Evolutionary conservation across 208 protist species (phyloP).

Genomic region (Trypanosoma theileri): DNA sequence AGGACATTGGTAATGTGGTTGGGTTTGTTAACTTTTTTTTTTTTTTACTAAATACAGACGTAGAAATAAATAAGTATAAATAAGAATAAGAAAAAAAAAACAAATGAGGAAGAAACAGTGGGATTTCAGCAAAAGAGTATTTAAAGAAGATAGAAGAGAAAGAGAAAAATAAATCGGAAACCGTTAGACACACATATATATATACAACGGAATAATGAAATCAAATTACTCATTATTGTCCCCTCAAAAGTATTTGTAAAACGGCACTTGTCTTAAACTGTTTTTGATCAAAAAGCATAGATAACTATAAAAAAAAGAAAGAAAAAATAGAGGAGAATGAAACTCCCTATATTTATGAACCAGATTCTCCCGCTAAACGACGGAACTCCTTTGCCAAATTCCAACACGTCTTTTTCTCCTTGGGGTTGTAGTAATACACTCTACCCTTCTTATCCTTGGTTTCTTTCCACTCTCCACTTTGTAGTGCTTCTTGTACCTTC

Average conservation of each 20-base stretch:
- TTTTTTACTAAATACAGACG: neutral
- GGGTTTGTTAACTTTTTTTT: conserved; percentile 1
- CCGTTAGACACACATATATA: neutral
- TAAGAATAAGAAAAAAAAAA: conserved; percentile 9
- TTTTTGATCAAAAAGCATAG: conserved; percentile 5
- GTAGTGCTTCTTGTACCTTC: conserved; percentile 7
- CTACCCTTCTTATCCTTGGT: conserved; percentile 12
- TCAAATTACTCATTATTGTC: conserved; percentile 23
- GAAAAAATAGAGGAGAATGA: conserved; percentile 1
- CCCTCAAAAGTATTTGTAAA: neutral
- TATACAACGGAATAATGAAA: conserved; percentile 9
- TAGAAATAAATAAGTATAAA: neutral
- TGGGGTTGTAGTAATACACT: conserved; percentile 30
- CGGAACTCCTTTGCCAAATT: conserved; percentile 27
- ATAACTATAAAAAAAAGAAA: neutral
- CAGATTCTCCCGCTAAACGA: neutral
- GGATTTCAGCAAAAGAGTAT: neutral
- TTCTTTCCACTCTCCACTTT: conserved; percentile 23
- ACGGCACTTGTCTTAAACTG: neutral
- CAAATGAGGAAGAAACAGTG: conserved; percentile 9
- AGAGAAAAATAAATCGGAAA: conserved; percentile 6
- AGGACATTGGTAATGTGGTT: conserved; percentile 46
- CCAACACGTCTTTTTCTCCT: conserved; percentile 21
- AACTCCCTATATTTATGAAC: neutral
- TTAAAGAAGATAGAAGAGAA: conserved; percentile 1